Base-by-base conservation (phyloP, 495 filamentous ascomycete genomes). In the Staphylotrichum tortipilum region DNA sequence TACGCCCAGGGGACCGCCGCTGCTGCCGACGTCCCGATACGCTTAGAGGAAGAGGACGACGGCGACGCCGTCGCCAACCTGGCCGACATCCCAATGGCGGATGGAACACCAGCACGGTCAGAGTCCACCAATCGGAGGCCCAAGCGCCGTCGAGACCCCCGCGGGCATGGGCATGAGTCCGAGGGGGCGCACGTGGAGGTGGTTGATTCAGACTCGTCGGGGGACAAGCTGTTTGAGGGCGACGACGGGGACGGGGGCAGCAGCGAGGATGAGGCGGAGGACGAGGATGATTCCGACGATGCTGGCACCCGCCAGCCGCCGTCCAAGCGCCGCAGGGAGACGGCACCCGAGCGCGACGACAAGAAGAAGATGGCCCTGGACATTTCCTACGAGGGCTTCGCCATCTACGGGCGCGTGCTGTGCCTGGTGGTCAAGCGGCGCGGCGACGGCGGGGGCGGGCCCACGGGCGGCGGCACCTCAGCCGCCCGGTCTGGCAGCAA, bases 381-480 rank as follows among this genome's bases (percentile, higher is more conserved):
- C 46, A 95, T 89, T 22, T 82, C 83, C 19, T 97, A 96, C 65
- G 89, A 97, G 57, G 91, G 92, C 28, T 98, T 95, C 66, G 83
- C 81, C 58, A 96, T 98, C 64, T 90, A 92, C 68, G 87, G 91
- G 7, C 84, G 88, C 51, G 86, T 94, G 26, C 72, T 98, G 31
- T 97, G 89, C 63, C 70, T 98, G 31, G 81, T 97, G 12, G 84
- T 98, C 53, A 91, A 94, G 65, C 55, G 66, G 43, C 69, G 68
- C 44, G 60, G 74, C 54, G 54, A 55, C 50, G 39, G 19, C 43
- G 54, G 47, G 46, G 60, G 53, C n/a, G n/a, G n/a, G n/a, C n/a
- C n/a, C n/a, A n/a, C n/a, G 48, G 56, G 53, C 44, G 57, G 59
- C 46, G 58, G 58, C 40, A 42, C 54, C 56, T 55, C 57, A 40